Conservation (phyloP, 2,329 filamentous ascomycete genomes). For the Alternaria tenuissima region DNA sequence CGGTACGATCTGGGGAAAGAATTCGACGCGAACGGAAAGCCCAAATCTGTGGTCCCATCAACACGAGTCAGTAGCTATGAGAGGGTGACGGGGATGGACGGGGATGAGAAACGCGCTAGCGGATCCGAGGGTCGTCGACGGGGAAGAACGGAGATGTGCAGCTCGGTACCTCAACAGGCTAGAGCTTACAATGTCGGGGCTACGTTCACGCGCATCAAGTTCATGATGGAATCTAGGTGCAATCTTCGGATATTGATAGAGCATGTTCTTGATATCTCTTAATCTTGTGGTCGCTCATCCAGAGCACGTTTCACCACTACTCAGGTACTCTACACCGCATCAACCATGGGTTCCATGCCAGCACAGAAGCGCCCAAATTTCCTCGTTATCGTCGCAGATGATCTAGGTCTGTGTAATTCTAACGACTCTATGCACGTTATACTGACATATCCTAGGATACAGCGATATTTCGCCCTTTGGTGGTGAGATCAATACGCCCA, state of each 20-base stretch:
- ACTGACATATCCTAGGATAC: constrained; percentile 15
- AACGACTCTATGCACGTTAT: background rate
- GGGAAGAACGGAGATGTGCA: too few relatives aligned
- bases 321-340: background rate
- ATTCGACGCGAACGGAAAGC: background rate
- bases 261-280: background rate
- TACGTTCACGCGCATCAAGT: too few relatives aligned
- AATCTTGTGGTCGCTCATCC: background rate
- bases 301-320: background rate
- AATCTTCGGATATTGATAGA: too few relatives aligned
- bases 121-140: background rate
- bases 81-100: background rate
- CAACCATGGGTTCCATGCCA: background rate
- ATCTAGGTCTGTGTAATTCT: too few relatives aligned
- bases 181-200: too few relatives aligned
- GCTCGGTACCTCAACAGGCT: too few relatives aligned
- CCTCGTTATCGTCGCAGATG: too few relatives aligned
- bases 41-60: background rate
- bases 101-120: background rate
- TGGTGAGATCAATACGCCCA: constrained; percentile 67
- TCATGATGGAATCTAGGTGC: too few relatives aligned
- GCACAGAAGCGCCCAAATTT: too few relatives aligned
- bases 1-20: background rate
- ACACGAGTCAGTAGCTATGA: background rate
- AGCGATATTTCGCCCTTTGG: constrained; percentile 67